Conservation (phyloP, 176 grass and related monocot genomes). For the Phoenix dactylifera region DNA sequence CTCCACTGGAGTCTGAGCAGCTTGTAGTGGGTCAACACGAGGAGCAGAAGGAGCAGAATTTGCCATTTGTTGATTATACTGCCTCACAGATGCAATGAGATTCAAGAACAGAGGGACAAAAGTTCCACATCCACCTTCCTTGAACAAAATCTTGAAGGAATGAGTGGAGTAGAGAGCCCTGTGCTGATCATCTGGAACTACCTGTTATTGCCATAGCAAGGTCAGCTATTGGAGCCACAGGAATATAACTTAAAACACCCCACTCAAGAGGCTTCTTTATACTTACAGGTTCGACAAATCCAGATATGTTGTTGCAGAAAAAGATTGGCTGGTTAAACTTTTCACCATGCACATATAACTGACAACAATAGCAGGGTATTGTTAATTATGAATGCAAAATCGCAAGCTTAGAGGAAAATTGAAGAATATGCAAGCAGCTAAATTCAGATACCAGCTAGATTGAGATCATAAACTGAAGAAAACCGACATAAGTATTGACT, state of each 20-base stretch:
- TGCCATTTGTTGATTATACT: slow-evolving; percentile 60
- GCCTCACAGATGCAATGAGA: slow-evolving; percentile 61
- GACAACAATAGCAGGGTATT: slow-evolving; percentile 10
- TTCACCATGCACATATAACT: slow-evolving; percentile 77
- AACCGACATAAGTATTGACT: too few species aligned
- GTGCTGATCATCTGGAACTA: slow-evolving; percentile 69
- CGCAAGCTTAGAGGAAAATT: too few species aligned
- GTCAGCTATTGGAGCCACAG: background rate
- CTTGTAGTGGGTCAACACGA: slow-evolving; percentile 70
- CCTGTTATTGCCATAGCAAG: slow-evolving; percentile 24
- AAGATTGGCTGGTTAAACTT: slow-evolving; percentile 98
- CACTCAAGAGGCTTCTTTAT: background rate
- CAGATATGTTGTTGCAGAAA: slow-evolving; percentile 92
- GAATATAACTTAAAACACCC: background rate
- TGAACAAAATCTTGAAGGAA: slow-evolving; percentile 98
- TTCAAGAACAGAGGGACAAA: slow-evolving; percentile 96
- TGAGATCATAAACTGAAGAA: too few species aligned
- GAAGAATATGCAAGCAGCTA: too few species aligned
- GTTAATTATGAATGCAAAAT: background rate
- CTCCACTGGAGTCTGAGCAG: slow-evolving; percentile 80
- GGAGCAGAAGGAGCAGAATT: slow-evolving; percentile 29
- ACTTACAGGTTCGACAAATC: slow-evolving; percentile 91
- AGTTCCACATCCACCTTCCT: slow-evolving; percentile 91
- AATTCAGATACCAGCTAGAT: too few species aligned
- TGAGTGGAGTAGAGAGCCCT: slow-evolving; percentile 85